A percentile compares a stretch with the other conserved stretches of the same genome.
Evolutionary conservation across 192 early-diverging fungal species (phyloP).

Genomic region (Chytriomyces sp.): DNA sequence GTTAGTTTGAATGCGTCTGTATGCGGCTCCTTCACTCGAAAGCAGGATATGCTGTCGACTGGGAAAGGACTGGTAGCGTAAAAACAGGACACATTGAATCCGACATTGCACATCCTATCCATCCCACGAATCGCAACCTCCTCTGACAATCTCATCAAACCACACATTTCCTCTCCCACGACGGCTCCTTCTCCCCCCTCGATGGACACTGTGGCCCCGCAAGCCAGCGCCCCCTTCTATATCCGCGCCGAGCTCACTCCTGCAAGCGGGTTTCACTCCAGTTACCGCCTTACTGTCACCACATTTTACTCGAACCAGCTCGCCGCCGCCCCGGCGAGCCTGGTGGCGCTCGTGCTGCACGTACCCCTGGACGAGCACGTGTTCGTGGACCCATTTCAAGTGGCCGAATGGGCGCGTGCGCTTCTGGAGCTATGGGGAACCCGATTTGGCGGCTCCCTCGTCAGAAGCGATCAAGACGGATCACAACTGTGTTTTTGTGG

Average conservation of each 20-base stretch:
- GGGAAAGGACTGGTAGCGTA: background rate
- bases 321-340: background rate
- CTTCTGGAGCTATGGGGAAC: background rate
- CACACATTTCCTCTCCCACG: background rate
- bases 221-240: background rate
- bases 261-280: background rate
- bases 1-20: background rate
- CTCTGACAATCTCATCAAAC: background rate
- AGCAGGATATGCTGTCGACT: background rate
- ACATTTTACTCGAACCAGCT: background rate
- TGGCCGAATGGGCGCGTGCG: background rate
- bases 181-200: background rate
- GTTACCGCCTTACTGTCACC: background rate
- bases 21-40: background rate
- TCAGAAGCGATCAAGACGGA: background rate
- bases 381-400: slow-evolving; percentile 21
- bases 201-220: background rate
- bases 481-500: slow-evolving; percentile 11
- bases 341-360: background rate
- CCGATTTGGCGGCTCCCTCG: background rate
- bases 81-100: no score
- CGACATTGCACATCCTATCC: no score
- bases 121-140: no score
- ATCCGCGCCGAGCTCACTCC: background rate
- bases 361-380: slow-evolving; percentile 13